These are phyloP conservation scores for Zangia roseola DNA, from an alignment of 768 basidiomycete genomes.

Conservation along the genomic window DNA sequence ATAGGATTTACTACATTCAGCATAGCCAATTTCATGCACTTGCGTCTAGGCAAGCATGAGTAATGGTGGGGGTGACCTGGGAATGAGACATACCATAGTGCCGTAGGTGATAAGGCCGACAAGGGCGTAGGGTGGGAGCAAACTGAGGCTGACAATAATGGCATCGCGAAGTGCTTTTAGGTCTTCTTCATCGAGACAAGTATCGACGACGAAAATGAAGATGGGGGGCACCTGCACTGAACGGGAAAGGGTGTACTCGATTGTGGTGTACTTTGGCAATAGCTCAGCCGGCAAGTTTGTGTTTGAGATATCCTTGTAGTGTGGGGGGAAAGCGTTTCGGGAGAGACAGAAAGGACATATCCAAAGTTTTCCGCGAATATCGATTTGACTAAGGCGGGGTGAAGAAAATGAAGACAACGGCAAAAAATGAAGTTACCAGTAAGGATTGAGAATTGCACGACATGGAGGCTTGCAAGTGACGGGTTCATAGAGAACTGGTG, in stretches of 20 bases:
- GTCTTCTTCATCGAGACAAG: conserved; percentile 94
- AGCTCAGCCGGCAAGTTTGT: conserved; percentile 96
- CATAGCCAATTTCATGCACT: conserved; percentile 97
- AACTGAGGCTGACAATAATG: conserved; percentile 88
- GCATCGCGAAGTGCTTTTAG: conserved; percentile 93
- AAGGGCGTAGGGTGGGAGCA: conserved; percentile 91
- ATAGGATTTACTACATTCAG: conserved; percentile 95
- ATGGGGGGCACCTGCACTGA: conserved; percentile 91
- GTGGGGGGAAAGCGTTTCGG: conserved; percentile 95
- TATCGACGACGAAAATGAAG: conserved; percentile 97
- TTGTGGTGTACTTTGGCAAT: conserved; percentile 97
- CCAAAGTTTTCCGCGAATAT: conserved; percentile 98
- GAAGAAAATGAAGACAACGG: neutral
- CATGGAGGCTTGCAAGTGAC: conserved; percentile 98
- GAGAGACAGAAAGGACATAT: conserved; percentile 99
- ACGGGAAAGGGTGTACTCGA: conserved; percentile 97
- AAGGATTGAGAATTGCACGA: conserved; percentile 95
- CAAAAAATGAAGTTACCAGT: conserved; percentile 62
- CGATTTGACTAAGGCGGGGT: conserved; percentile 75
- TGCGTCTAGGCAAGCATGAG: conserved; percentile 62
- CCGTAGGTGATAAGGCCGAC: conserved; percentile 96
- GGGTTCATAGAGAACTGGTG: conserved; percentile 95
- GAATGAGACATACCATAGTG: conserved; percentile 73
- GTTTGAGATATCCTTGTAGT: conserved; percentile 98
- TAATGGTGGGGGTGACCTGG: neutral